Evolutionary conservation across 192 early-diverging fungal genomes (phyloP), one percentile per base, ranked within the genome.

Genomic region (Coemansia sp.): DNA sequence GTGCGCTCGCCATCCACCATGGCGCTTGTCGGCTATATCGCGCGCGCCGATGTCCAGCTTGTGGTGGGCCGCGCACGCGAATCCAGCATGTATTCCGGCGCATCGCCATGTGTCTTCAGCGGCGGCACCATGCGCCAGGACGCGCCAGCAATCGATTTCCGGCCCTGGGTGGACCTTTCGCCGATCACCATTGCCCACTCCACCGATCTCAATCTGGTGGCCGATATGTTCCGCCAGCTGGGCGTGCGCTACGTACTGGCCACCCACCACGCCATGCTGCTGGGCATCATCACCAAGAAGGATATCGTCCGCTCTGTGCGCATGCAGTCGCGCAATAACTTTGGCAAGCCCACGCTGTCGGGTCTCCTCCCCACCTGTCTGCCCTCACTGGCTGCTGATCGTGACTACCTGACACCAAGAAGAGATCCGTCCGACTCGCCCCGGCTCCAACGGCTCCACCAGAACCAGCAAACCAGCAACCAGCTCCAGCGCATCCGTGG

Each of bases 251-350:
- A 89, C 55, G 73, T 85, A 11, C 45, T 89, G 19, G 79, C 85
- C 22, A 82, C 85, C 1, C 82, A 86, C 59, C 79, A 86, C 48
- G 87, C 83, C 5, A 62, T 74, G 31, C 61, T 90, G 25, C 67
- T 85, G 2, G 88, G 88, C 15, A 67, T 90, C 28, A 87, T 90
- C 55, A 90, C 88, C 2, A 90, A 90, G 50, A 90, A 90, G 72
- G 87, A 88, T 55, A 79, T 90, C 33, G 64, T 90, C 45, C 74
- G 83, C 37, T 74, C 64, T 1, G 71, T 79, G 36, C 71, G 71
- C 38, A 64, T 74, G 77, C 77, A 79, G 58, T 55, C 70, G 57
- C 50, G 77, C 27, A 70, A 67, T 37, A 63, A 67, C 34, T 58
- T 50, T 41, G 62, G 73, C 14, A 52, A 48, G 30, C 62, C 61